A percentile compares a stretch with the other conserved stretches of the same genome.
Conservation (phyloP, 23 red algal species). For the Gracilaria domingensis region DNA sequence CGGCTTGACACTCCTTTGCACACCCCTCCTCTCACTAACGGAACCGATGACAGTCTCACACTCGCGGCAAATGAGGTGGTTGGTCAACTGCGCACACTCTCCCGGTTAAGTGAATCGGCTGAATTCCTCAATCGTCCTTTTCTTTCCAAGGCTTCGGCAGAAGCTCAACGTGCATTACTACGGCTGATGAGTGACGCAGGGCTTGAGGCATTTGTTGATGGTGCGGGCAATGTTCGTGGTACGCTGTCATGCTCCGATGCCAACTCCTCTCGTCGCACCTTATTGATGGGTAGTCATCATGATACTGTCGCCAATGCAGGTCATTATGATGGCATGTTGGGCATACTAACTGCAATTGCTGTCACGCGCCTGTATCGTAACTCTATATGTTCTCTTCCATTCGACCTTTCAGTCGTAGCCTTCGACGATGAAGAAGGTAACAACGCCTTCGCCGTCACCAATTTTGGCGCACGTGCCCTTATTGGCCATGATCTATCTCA, state of each 20-base stretch:
- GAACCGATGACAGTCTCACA: not conserved
- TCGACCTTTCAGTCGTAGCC: conserved; percentile 80
- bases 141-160: conserved; percentile 15
- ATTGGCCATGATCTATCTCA: conserved; percentile 35
- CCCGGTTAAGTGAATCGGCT: not conserved
- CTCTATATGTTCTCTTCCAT: conserved; percentile 54
- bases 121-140: conserved; percentile 28
- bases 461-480: conserved; percentile 67
- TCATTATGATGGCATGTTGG: conserved; percentile 74
- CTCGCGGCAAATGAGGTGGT: not conserved
- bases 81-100: not conserved
- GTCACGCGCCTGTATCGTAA: conserved; percentile 56
- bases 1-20: not conserved
- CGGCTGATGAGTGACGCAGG: conserved; percentile 23
- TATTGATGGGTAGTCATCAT: conserved; percentile 80
- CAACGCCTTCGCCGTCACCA: conserved; percentile 71
- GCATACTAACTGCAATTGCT: conserved; percentile 73
- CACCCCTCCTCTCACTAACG: not conserved
- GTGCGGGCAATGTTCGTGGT: conserved; percentile 60
- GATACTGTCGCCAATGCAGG: conserved; percentile 82
- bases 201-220: conserved; percentile 32
- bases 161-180: conserved; percentile 4
- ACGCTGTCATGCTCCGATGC: not conserved
- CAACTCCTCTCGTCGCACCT: not conserved
- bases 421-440: conserved; percentile 96